phyloP scores from a whole-genome alignment of 129 eudicot genomes.

The Calendula officinalis region DNA sequence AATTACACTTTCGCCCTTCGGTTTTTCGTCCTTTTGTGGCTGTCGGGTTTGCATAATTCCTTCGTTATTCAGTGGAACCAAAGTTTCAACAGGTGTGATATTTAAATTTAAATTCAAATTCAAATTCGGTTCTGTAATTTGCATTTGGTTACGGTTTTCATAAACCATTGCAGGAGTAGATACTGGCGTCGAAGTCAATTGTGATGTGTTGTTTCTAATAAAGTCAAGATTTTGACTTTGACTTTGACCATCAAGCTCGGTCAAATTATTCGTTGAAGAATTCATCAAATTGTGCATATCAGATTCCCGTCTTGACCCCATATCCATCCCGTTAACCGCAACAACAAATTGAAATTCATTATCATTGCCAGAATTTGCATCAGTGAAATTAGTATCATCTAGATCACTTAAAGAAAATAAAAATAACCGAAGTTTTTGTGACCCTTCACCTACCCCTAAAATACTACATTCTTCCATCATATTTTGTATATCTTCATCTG shows the following conservation, averaged over 20 bases:
- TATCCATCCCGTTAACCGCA: slow-evolving; percentile 88
- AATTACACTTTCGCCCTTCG: slow-evolving; percentile 42
- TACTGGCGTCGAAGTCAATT: slow-evolving; percentile 24
- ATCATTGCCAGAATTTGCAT: slow-evolving; percentile 64
- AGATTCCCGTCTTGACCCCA: slow-evolving; percentile 56
- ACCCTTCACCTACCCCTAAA: slow-evolving; percentile 64
- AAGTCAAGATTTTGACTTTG: slow-evolving; percentile 25
- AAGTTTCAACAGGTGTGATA: slow-evolving; percentile 36
- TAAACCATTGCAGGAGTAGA: slow-evolving; percentile 31
- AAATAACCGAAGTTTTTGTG: slow-evolving; percentile 79
- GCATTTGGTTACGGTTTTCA: background rate
- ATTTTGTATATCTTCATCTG: slow-evolving; percentile 88
- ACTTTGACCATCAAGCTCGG: slow-evolving; percentile 41
- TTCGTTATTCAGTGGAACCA: too few relatives aligned
- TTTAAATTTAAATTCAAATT: slow-evolving; percentile 25
- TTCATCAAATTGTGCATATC: slow-evolving; percentile 49
- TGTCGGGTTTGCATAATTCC: too few relatives aligned
- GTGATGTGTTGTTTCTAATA: slow-evolving; percentile 39
- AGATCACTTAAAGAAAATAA: slow-evolving; percentile 72
- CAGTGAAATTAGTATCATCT: slow-evolving; percentile 67
- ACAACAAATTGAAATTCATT: slow-evolving; percentile 88
- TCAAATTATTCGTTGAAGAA: slow-evolving; percentile 61
- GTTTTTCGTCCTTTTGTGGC: slow-evolving; percentile 39
- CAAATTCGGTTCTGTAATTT: slow-evolving; percentile 31
- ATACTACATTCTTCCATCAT: slow-evolving; percentile 93